phyloP scores from a whole-genome alignment of 257 asterid genomes.

The Solanum okadae region DNA sequence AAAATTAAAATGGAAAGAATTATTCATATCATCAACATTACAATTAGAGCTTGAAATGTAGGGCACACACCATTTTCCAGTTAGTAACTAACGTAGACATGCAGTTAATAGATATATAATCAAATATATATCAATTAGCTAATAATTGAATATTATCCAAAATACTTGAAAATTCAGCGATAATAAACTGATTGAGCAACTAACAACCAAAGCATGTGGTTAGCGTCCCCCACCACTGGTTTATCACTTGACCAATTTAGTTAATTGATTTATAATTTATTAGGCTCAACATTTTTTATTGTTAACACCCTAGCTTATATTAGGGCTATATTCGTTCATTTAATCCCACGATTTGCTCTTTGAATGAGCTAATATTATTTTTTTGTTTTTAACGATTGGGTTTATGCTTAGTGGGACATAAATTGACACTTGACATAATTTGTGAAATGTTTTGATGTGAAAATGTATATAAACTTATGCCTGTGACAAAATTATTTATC shows the following conservation, averaged over 20 bases:
- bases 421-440: neutral
- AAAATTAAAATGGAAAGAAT: neutral
- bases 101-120: neutral
- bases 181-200: neutral
- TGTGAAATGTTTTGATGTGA: neutral
- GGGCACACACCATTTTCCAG: neutral
- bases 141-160: neutral
- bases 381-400: neutral
- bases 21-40: neutral
- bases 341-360: neutral
- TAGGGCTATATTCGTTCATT: neutral
- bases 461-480: neutral
- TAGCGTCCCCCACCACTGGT: neutral
- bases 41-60: neutral
- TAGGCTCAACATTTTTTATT: neutral
- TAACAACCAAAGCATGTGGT: neutral
- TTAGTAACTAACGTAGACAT: neutral
- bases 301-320: neutral
- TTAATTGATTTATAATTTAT: neutral
- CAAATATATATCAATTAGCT: neutral
- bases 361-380: neutral
- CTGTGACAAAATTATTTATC: too few species aligned
- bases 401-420: neutral
- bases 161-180: neutral
- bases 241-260: neutral